Base-by-base conservation (phyloP, 2,329 filamentous ascomycete species). In the Hymenoscyphus infarciens region DNA sequence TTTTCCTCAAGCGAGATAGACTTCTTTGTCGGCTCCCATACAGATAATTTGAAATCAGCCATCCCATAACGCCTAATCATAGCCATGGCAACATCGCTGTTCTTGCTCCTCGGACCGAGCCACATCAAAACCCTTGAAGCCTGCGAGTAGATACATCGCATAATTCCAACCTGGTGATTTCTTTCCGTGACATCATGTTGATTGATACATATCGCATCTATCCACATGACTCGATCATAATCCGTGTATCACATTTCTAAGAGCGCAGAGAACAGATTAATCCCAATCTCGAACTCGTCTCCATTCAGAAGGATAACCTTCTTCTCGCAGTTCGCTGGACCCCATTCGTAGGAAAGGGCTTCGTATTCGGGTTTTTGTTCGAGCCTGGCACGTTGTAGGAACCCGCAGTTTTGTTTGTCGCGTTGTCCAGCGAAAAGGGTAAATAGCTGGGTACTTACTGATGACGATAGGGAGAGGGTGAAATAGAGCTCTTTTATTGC, bases 131-230 rank as follows among this genome's bases (percentile, higher is more conserved):
- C 59, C 10, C 25, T 29, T 31, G 38, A 16, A 42, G 59, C 59
- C 35, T 57, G 22, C 27, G 22, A 53, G 56, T 66, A 71, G 2
- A 70, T 63, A 5, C 58, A 19, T 31, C 63, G 59, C 68, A 68
- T 71, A 15, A 63, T 54, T 4, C 60, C 57, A 3, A 68, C 64
- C 42, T 71, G 69, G 5, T 57, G 45, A 8, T 59, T 62, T 19
- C 64, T 57, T 38, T 70, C 68, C 11, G 13, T 22, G 15, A 22
- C n/a, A 54, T 54, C 52, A 13, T 19, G n/a, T 22, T 54, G 54
- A 22, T 56, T 56, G 29, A 56, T 56, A 29, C 54, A 56, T n/a
- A 54, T 54, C n/a, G 52, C 13, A 29, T 54, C 56, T 5, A 57
- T 27, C 56, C 5, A 57, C 19, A 45, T 15, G 3, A 16, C 3